phyloP scores from a whole-genome alignment of 2,329 filamentous ascomycete genomes.

The Claviceps sp. region DNA sequence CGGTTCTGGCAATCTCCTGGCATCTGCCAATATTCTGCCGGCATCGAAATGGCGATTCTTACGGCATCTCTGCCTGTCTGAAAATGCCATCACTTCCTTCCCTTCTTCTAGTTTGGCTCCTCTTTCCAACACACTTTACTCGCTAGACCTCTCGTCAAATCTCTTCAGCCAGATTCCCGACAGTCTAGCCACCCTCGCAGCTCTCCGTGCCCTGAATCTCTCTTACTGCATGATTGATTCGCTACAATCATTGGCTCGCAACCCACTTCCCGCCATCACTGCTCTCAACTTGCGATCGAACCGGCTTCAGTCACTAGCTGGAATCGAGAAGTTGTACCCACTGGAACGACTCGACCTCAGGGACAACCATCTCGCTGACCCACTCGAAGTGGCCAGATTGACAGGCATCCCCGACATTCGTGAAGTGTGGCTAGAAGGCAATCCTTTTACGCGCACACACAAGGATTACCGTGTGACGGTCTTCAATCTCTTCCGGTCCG shows the following conservation, averaged over 20 bases:
- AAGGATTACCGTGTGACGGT: conserved; percentile 75
- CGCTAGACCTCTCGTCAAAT: conserved; percentile 83
- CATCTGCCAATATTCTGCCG: conserved; percentile 53
- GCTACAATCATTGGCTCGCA: conserved; percentile 72
- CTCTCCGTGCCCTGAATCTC: conserved; percentile 82
- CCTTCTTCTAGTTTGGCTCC: conserved; percentile 63
- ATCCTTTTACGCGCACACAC: conserved; percentile 82
- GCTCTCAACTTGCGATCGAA: conserved; percentile 86
- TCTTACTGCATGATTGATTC: conserved; percentile 98
- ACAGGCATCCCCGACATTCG: conserved; percentile 83
- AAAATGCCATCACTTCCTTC: conserved; percentile 79
- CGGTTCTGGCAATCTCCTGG: conserved; percentile 66
- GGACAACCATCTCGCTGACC: conserved; percentile 84
- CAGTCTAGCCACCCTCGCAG: conserved; percentile 70
- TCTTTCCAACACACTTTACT: conserved; percentile 76
- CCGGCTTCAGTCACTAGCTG: conserved; percentile 72
- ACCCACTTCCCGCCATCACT: conserved; percentile 82
- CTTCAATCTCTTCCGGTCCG: conserved; percentile 89
- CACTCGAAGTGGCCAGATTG: conserved; percentile 75
- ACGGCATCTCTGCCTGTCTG: conserved; percentile 78
- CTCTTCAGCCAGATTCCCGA: conserved; percentile 92
- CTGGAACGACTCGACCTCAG: conserved; percentile 81
- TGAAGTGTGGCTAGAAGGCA: conserved; percentile 85
- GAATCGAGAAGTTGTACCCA: conserved; percentile 77
- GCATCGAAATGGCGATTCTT: conserved; percentile 90